Percentiles rank a stretch among this genome's conserved stretches.
Conservation (phyloP, 352 stramenopile genomes). For the Nothophytophthora sp. region DNA sequence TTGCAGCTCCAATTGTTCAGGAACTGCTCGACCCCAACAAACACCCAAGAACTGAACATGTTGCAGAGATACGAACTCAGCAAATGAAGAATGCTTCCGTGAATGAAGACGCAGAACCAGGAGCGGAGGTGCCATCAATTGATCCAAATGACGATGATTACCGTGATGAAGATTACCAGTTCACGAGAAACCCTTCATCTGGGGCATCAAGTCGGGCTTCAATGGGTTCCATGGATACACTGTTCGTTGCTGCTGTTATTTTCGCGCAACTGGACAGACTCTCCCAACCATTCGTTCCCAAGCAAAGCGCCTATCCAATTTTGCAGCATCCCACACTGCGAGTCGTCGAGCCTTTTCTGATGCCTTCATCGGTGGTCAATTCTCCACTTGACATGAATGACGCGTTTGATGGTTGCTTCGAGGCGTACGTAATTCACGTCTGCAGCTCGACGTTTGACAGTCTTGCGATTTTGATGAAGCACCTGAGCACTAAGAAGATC, state of each 20-base stretch:
- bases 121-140: conserved; percentile 18
- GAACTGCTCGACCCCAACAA: conserved; percentile 17
- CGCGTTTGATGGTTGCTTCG: conserved; percentile 42
- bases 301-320: conserved; percentile 25
- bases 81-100: not conserved
- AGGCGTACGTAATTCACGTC: conserved; percentile 39
- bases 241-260: conserved; percentile 57
- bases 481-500: conserved; percentile 43
- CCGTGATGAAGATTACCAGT: conserved; percentile 43
- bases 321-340: conserved; percentile 29
- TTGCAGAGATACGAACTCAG: no score
- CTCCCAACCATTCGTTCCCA: conserved; percentile 45
- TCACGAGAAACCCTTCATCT: not conserved
- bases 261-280: conserved; percentile 83
- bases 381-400: conserved; percentile 11
- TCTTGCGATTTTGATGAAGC: conserved; percentile 33
- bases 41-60: not conserved
- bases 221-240: conserved; percentile 17
- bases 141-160: conserved; percentile 41
- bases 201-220: not conserved
- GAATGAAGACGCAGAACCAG: not conserved
- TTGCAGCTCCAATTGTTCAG: conserved; percentile 13
- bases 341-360: conserved; percentile 24
- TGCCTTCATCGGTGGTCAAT: not conserved
- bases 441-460: conserved; percentile 52